phyloP scores from a whole-genome alignment of 2,329 filamentous ascomycete species.

The Aspergillus sp. region DNA sequence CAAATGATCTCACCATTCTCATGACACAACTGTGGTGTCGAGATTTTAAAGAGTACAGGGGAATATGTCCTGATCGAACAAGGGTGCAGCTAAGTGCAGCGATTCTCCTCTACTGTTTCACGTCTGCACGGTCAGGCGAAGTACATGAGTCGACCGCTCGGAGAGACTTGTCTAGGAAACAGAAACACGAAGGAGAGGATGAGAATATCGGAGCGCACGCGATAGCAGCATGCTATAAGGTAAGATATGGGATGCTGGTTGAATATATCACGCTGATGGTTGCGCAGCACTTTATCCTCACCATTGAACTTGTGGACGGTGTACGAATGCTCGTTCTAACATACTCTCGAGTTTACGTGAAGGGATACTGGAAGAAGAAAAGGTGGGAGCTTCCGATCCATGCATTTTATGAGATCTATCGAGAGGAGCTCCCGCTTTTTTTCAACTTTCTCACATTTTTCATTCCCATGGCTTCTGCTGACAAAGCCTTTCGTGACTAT shows the following conservation, averaged over 20 bases:
- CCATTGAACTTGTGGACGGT: conserved; percentile 14
- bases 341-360: conserved; percentile 14
- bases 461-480: conserved; percentile 12
- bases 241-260: conserved; percentile 2
- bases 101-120: conserved; percentile 19
- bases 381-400: conserved; percentile 13
- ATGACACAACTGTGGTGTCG: conserved; percentile 17
- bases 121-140: conserved; percentile 12
- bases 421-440: conserved; percentile 12
- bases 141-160: conserved; percentile 15
- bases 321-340: conserved; percentile 16
- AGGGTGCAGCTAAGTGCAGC: conserved; percentile 11
- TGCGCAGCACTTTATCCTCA: conserved; percentile 18
- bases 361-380: conserved; percentile 14
- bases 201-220: conserved; percentile 4
- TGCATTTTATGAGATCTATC: conserved; percentile 16
- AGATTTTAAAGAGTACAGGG: conserved; percentile 15
- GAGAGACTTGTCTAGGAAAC: conserved; percentile 4
- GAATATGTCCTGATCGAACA: conserved; percentile 8
- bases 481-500: conserved; percentile 13
- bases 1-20: conserved; percentile 17
- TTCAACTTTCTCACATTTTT: conserved; percentile 17
- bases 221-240: conserved; percentile 17
- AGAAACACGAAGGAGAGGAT: conserved; percentile 2
- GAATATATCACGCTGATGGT: conserved; percentile 1